Evolutionary conservation across 495 filamentous ascomycete species (phyloP).

Genomic region (Aspergillus olivimuriae): DNA sequence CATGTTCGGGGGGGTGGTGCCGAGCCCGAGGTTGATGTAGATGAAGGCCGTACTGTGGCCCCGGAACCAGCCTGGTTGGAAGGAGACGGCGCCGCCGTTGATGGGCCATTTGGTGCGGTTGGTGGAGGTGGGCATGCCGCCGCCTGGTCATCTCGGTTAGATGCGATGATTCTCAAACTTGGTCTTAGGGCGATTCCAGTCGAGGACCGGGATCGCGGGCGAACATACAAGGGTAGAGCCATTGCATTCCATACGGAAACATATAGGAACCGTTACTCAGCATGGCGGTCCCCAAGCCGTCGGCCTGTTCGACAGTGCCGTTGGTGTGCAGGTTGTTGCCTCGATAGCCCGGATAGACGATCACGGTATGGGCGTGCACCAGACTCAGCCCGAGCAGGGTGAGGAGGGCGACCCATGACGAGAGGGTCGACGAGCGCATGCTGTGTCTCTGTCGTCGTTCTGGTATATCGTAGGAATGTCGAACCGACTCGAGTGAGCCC

Average conservation of each 20-base stretch:
- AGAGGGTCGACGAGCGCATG: too few species aligned
- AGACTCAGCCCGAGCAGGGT: constrained; percentile 44
- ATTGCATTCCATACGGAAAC: constrained; percentile 93
- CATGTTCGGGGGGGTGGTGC: constrained; percentile 79
- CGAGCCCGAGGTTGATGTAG: constrained; percentile 92
- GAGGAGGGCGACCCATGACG: constrained; percentile 43
- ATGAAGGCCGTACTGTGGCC: constrained; percentile 81
- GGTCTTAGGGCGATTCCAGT: too few species aligned
- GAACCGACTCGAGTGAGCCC: too few species aligned
- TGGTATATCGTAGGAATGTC: too few species aligned
- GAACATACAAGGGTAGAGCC: constrained; percentile 91
- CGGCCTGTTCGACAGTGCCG: constrained; percentile 41
- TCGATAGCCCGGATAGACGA: constrained; percentile 91
- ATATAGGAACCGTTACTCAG: constrained; percentile 32
- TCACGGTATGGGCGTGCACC: constrained; percentile 74
- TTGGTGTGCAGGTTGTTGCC: constrained; percentile 87
- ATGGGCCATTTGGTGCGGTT: constrained; percentile 94
- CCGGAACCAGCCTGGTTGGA: constrained; percentile 94
- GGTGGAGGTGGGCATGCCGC: constrained; percentile 67
- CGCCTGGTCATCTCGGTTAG: constrained; percentile 49
- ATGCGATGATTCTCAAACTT: constrained; percentile 1
- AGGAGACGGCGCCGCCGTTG: constrained; percentile 71
- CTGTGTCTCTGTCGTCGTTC: too few species aligned
- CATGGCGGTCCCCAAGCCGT: constrained; percentile 42
- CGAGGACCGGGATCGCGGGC: not conserved